Percentiles rank a stretch among this genome's conserved stretches.
Conservation (phyloP, 495 filamentous ascomycete species). For the Cercophora samala region DNA sequence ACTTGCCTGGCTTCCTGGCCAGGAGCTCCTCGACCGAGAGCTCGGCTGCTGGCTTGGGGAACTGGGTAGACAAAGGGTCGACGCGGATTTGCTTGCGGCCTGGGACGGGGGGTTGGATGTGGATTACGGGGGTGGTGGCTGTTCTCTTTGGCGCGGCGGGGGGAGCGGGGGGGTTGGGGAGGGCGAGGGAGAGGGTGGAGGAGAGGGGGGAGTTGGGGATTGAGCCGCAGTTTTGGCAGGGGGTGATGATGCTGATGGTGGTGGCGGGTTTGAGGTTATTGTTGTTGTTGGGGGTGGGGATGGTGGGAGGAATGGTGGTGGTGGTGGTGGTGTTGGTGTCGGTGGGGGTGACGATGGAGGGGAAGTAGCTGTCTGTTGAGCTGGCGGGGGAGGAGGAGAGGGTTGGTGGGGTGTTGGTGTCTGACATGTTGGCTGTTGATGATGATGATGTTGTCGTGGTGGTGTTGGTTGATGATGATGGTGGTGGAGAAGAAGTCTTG, state of each 20-base stretch:
- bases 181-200: background rate
- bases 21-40: constrained; percentile 41
- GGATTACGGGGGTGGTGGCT: constrained; percentile 9
- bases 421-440: background rate
- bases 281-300: no score
- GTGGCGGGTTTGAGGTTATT: no score
- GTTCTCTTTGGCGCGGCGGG: constrained; percentile 1
- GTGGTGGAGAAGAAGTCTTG: background rate
- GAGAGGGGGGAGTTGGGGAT: no score
- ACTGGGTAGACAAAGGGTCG: constrained; percentile 32
- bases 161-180: background rate
- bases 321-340: background rate
- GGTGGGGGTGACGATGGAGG: background rate
- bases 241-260: no score
- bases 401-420: constrained; percentile 3
- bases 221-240: background rate
- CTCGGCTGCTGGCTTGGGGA: constrained; percentile 34
- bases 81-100: constrained; percentile 8
- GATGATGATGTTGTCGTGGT: background rate
- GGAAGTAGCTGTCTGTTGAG: background rate
- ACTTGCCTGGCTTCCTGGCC: constrained; percentile 35
- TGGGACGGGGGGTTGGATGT: constrained; percentile 15
- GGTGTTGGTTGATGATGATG: background rate
- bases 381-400: background rate
- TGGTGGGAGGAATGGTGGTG: no score